phyloP scores from a whole-genome alignment of 1,284 basidiomycete genomes.

The Rhodotorula sp. region DNA sequence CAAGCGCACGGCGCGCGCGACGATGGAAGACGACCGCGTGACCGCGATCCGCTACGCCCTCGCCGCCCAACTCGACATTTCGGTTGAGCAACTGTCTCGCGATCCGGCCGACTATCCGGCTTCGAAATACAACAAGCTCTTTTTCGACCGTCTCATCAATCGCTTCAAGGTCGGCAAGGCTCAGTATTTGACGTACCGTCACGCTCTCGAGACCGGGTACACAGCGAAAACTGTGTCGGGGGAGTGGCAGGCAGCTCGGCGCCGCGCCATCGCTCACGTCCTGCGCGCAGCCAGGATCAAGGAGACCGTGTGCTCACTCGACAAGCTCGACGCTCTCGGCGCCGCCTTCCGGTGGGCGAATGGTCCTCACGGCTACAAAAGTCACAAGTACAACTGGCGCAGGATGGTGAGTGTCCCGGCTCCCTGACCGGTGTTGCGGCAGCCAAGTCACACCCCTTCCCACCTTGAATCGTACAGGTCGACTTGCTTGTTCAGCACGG shows the following conservation, averaged over 20 bases:
- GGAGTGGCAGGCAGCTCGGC: background rate
- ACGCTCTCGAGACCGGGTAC: background rate
- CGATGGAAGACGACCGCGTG: background rate
- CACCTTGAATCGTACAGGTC: background rate
- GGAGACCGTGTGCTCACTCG: background rate
- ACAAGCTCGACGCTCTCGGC: background rate
- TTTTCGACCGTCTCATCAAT: background rate
- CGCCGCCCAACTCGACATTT: background rate
- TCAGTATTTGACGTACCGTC: background rate
- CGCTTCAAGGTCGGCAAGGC: background rate
- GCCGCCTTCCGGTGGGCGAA: background rate
- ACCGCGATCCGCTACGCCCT: background rate
- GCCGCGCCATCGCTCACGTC: background rate
- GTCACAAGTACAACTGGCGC: background rate
- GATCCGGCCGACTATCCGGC: background rate
- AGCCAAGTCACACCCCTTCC: no score
- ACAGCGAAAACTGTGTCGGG: background rate
- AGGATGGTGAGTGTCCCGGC: background rate
- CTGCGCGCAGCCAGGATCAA: background rate
- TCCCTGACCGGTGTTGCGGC: no score
- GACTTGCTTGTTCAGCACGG: background rate
- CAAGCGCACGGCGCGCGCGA: background rate
- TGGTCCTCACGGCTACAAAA: background rate
- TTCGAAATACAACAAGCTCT: background rate
- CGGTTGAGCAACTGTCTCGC: background rate